Evolutionary conservation across 1,139 yeast genomes (phyloP), one percentile per base, ranked within the genome.

Genomic region (Blastobotrys aristatus): DNA sequence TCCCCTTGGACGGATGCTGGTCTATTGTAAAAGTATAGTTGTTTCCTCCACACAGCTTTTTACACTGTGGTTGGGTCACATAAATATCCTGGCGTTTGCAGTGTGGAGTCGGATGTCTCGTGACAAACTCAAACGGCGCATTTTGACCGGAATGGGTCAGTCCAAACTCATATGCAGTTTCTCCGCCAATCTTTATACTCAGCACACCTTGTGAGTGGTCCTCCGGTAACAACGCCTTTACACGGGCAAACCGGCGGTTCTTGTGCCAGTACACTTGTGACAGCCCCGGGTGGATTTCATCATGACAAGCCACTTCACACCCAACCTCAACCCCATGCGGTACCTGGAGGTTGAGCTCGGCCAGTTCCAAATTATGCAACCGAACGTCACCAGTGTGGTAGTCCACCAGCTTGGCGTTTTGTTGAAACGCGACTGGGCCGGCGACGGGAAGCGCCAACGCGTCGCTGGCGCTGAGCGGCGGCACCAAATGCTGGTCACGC

Each of bases 401-500:
- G 61, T 80, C 83, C 53, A 78, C 70, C 51, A 89, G 74, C 50
- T 72, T 72, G 36, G 90, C 63, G 2, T 73, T 71, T 57, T 79
- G 77, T 37, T 70, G 72, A 65, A 84, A 79, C 56, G 84, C 88
- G 0, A 90, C 85, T 1, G 96, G 92, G 60, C 88, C 87, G 14
- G 85, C 80, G 40, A 95, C 75, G 0, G 97, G 98, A 45, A 90
- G 70, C 43, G 89, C 79, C 53, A 88, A 74, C 16, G 94, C 92
- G 35, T 84, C 80, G 53, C 79, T 76, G 41, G 86, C 84, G 53
- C 86, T 89, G 51, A 92, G 69, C 3, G 95, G 87, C 8, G 97
- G 97, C 29, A 79, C 76, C 14, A 90, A 79, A 67, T 86, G 96
- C 64, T 92, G 97, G 53, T 86, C 82, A 50, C 79, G 83, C 44